Evolutionary conservation across 2,329 filamentous ascomycete genomes (phyloP).

Genomic region (Xylariaceae sp.): DNA sequence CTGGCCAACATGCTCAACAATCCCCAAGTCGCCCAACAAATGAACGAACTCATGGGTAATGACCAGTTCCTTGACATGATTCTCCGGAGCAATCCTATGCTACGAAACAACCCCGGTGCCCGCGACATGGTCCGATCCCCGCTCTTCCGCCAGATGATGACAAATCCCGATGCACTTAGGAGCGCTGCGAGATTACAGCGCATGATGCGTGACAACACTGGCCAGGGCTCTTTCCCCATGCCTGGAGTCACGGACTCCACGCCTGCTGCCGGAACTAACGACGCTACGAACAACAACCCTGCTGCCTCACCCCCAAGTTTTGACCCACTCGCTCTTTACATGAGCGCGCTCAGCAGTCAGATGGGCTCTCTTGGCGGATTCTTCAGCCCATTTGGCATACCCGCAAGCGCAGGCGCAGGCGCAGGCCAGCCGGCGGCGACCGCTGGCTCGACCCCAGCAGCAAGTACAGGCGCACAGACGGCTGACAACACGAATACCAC

Average conservation of each 20-base stretch:
- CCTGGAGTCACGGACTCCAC: slow-evolving; percentile 89
- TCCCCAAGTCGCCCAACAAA: slow-evolving; percentile 75
- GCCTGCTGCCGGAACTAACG: slow-evolving; percentile 40
- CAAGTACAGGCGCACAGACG: slow-evolving; percentile 15
- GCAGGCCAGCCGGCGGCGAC: slow-evolving; percentile 27
- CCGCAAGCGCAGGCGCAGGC: neutral
- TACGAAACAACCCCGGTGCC: slow-evolving; percentile 52
- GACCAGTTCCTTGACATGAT: slow-evolving; percentile 93
- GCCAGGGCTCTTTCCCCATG: slow-evolving; percentile 67
- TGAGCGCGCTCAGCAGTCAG: slow-evolving; percentile 19
- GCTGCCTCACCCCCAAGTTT: slow-evolving; percentile 36
- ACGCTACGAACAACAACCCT: slow-evolving; percentile 30
- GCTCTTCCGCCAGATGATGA: slow-evolving; percentile 86
- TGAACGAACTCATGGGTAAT: slow-evolving; percentile 95
- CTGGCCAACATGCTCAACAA: slow-evolving; percentile 83
- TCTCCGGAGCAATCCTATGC: slow-evolving; percentile 75
- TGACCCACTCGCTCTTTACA: slow-evolving; percentile 35
- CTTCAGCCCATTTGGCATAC: slow-evolving; percentile 38
- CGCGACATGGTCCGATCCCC: slow-evolving; percentile 84
- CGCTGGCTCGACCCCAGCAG: slow-evolving; percentile 21
- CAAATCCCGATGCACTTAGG: slow-evolving; percentile 77
- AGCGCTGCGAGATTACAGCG: slow-evolving; percentile 79
- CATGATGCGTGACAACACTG: slow-evolving; percentile 52
- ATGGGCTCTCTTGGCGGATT: slow-evolving; percentile 36
- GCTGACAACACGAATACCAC: slow-evolving; percentile 18